Base-by-base conservation (phyloP, 345 rosid species). In the Alliaria petiolata region DNA sequence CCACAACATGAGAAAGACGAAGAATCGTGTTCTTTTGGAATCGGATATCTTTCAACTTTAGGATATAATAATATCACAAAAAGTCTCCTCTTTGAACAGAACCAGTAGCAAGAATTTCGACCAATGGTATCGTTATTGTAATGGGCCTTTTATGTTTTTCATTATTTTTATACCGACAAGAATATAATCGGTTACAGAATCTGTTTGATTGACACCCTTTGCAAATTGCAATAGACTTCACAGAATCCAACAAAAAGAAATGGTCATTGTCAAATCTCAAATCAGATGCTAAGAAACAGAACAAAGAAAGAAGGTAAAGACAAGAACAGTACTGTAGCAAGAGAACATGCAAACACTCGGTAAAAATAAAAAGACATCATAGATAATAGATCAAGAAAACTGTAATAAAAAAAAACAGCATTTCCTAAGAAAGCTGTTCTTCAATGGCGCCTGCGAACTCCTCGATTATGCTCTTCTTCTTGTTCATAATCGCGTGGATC, bases 401-500 rank as follows among this genome's bases (percentile, higher is more conserved):
- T 8, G 60, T 47, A 38, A 60, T 25, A n/a, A n/a, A 4, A n/a
- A n/a, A n/a, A 60, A 60, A 60, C 60, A 70, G 68, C 6, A 42
- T 17, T 17, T 5, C 13, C 30, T 70, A 70, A 26, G 79, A 72
- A 54, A 72, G 56, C 9, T 80, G 69, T 60, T 85, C 90, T 44
- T 92, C 90, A 14, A 81, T 65, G 25, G 87, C 19, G 4, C 47
- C 69, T 59, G 60, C 44, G 55, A 89, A 70, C 65, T 86, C 95
- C 67, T 89, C 98, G 22, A 86, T 76, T 56, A 84, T 85, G 74
- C 59, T 82, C 35, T 83, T 90, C 79, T 79, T 89, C 76, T 81
- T 81, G 62, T 80, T 77, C 75, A 84, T 81, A 49, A 79, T 65
- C 38, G 59, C 76, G 40, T 85, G 85, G 30, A 92, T 79, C 82